Conservation (phyloP, 2,329 filamentous ascomycete species). For the Phialophora macrospora region DNA sequence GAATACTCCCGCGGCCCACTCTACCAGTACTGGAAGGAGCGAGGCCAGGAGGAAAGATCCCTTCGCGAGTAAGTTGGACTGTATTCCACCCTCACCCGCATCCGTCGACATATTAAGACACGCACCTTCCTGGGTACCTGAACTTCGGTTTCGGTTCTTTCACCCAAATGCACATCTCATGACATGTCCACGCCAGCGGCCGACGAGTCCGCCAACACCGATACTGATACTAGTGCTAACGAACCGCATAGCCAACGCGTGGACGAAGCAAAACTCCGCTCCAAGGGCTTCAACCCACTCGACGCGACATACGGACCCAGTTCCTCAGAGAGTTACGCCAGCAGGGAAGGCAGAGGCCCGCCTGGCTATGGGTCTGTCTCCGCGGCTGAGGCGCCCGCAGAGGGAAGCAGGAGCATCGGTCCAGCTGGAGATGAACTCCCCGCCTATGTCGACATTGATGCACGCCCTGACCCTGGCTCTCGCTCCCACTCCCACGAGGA, state of each 20-base stretch:
- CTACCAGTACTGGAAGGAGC: conserved; percentile 32
- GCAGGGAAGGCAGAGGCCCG: conserved; percentile 17
- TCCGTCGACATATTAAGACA: not conserved
- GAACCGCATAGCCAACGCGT: conserved; percentile 15
- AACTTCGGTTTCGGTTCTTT: not conserved
- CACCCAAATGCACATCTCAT: not conserved
- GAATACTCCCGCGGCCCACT: conserved; percentile 28
- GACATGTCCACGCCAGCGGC: not conserved
- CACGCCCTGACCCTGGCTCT: not conserved
- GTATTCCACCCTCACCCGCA: not conserved
- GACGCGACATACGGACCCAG: conserved; percentile 19
- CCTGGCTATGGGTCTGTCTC: conserved; percentile 12
- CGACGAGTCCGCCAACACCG: no score
- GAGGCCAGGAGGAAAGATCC: conserved; percentile 18
- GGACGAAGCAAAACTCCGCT: conserved; percentile 24
- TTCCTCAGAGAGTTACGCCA: conserved; percentile 24
- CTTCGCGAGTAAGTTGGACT: conserved; percentile 9
- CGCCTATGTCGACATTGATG: conserved; percentile 9
- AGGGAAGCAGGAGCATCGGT: not conserved
- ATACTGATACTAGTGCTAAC: not conserved
- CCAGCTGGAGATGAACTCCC: not conserved
- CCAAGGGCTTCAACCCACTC: conserved; percentile 18
- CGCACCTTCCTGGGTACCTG: not conserved
- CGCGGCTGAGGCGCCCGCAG: not conserved
- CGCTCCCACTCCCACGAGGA: not conserved